Evolutionary conservation across 192 early-diverging fungal species (phyloP), one percentile per base, ranked within the genome.

Genomic region (Backusella macrospora): DNA sequence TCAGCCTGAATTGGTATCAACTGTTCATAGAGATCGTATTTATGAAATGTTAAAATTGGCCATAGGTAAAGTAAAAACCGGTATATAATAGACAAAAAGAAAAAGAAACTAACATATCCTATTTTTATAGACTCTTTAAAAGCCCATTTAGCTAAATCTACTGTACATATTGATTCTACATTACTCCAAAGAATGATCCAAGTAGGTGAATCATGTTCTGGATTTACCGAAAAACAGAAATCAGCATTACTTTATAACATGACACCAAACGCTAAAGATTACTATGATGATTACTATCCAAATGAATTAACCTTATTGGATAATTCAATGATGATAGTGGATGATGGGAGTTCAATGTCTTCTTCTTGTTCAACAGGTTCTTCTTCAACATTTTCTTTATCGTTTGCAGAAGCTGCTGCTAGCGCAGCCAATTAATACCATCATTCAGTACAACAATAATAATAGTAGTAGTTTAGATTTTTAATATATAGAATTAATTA

Each of bases 211-310:
- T 81, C 88, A 62, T 90, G 88, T 0, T 88, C 92, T 3, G 83
- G 87, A 0, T 94, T 94, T 64, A 94, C 91, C 0, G 91, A 94
- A 70, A 83, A 86, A 65, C 93, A 94, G 75, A 94, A 93, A 73
- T 15, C 47, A 38, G 59, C 65, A 13, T 49, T 77, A 38, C 63
- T 77, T 4, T 59, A 59, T 10, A 59, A 9, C n/a, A n/a, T 12
- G 5, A 21, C 73, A 69, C 4, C 21, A 59, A 23, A 5, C 6
- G 7, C 26, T 23, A 10, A 59, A 12, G 21, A 59, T 0, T 59
- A 18, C 5, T 59, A 59, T 59, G 21, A 59, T 13, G 52, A 59
- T 13, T 59, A 59, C 26, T 59, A 59, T 12, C 52, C 21, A 13
- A 59, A 59, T 26, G 52, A 59, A 34, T 34, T 2, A 2, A 34